These are phyloP conservation scores for Saccharomyces uvarum DNA, from an alignment of 1,139 yeast genomes.

Conservation along the genomic window DNA sequence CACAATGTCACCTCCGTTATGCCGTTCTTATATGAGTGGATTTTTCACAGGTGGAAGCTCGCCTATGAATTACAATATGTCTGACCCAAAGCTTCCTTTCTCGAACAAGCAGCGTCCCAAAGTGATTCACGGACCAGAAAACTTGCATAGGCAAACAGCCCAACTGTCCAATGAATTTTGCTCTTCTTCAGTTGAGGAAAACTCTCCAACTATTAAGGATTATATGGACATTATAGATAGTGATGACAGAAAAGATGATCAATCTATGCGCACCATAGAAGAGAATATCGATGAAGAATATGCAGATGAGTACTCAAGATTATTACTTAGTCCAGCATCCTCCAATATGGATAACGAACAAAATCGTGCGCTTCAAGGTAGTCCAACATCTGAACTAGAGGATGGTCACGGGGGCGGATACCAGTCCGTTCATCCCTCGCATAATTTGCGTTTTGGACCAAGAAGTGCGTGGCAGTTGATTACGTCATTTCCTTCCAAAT, in stretches of 20 bases:
- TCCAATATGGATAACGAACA: conserved; percentile 3
- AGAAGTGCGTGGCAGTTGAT: background rate
- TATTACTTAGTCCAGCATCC: conserved; percentile 11
- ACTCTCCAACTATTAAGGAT: conserved; percentile 6
- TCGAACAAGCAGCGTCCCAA: conserved; percentile 12
- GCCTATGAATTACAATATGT: conserved; percentile 4
- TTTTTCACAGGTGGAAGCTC: conserved; percentile 13
- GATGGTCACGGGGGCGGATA: background rate
- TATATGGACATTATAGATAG: conserved; percentile 7
- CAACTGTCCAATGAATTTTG: conserved; percentile 30
- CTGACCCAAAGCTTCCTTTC: conserved; percentile 6
- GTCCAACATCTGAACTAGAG: background rate
- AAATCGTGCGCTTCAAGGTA: background rate
- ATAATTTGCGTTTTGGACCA: background rate
- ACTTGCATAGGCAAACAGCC: conserved; percentile 33
- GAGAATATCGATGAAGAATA: conserved; percentile 2
- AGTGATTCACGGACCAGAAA: conserved; percentile 26
- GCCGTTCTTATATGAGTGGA: conserved; percentile 34
- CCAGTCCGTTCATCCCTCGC: background rate
- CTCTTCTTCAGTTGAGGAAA: conserved; percentile 15
- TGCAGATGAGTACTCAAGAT: conserved; percentile 9
- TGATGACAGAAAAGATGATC: background rate
- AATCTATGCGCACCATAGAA: conserved; percentile 1
- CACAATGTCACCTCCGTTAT: conserved; percentile 13
- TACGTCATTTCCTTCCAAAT: conserved; percentile 7